Conservation (phyloP, 1,284 basidiomycete genomes). For the Malassezia sp. region DNA sequence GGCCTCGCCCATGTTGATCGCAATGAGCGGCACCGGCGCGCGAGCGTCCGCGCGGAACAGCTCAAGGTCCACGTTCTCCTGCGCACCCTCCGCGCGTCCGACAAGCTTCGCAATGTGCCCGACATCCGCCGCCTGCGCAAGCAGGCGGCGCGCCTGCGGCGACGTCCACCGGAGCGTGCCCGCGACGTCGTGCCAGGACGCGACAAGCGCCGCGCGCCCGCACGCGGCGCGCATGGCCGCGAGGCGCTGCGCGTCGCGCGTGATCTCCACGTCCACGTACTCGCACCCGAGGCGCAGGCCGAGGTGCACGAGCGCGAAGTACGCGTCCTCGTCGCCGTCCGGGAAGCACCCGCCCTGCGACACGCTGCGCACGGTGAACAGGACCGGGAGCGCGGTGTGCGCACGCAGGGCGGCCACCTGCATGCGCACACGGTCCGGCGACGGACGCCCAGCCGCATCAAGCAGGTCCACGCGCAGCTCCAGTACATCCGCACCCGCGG, state of each 20-base stretch:
- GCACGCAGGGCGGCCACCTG: slow-evolving; percentile 73
- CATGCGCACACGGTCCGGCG: slow-evolving; percentile 62
- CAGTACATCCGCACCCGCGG: slow-evolving; percentile 77
- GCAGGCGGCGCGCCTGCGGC: slow-evolving; percentile 52
- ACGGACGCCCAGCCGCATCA: slow-evolving; percentile 55
- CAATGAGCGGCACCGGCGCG: slow-evolving; percentile 60
- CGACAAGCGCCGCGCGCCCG: slow-evolving; percentile 67
- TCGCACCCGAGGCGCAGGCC: slow-evolving; percentile 76
- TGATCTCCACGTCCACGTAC: slow-evolving; percentile 83
- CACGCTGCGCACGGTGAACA: slow-evolving; percentile 79
- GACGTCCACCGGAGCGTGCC: slow-evolving; percentile 74
- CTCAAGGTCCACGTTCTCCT: slow-evolving; percentile 71
- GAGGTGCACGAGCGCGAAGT: slow-evolving; percentile 65
- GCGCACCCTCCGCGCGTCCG: slow-evolving; percentile 61
- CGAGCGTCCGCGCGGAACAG: slow-evolving; percentile 55
- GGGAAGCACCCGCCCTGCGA: slow-evolving; percentile 88
- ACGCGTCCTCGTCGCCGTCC: slow-evolving; percentile 62
- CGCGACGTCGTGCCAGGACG: slow-evolving; percentile 87
- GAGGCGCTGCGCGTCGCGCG: slow-evolving; percentile 59
- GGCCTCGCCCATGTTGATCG: slow-evolving; percentile 80
- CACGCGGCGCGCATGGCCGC: slow-evolving; percentile 57
- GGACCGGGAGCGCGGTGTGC: slow-evolving; percentile 68
- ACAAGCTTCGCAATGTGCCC: slow-evolving; percentile 91
- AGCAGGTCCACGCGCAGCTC: slow-evolving; percentile 88
- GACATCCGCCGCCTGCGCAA: slow-evolving; percentile 19